A percentile compares a stretch with the other conserved stretches of the same genome.
These are phyloP conservation scores for Citrus glauca DNA, from an alignment of 345 rosid genomes.

Conservation along the genomic window DNA sequence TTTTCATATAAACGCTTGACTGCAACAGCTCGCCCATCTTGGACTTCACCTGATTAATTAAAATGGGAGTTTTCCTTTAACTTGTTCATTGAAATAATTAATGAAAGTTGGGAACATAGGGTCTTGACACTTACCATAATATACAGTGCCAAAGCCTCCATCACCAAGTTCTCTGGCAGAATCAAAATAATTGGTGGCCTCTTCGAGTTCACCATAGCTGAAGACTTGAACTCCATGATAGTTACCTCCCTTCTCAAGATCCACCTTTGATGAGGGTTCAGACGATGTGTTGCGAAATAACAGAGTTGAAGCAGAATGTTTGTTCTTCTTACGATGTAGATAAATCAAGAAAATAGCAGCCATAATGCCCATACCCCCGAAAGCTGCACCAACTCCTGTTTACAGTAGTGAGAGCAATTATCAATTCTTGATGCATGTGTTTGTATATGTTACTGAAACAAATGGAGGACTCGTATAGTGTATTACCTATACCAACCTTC, in stretches of 20 bases:
- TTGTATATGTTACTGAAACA: background rate
- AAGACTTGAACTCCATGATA: slow-evolving; percentile 48
- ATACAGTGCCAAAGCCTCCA: slow-evolving; percentile 94
- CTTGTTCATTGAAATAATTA: background rate
- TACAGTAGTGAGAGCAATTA: background rate
- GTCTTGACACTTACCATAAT: slow-evolving; percentile 45
- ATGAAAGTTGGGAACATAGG: background rate
- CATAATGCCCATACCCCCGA: slow-evolving; percentile 18
- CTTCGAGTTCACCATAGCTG: slow-evolving; percentile 59
- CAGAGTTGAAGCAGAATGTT: slow-evolving; percentile 24
- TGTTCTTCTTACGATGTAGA: slow-evolving; percentile 26
- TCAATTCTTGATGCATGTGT: background rate
- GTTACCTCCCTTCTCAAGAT: slow-evolving; percentile 42
- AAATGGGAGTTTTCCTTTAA: background rate
- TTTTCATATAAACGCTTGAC: slow-evolving; percentile 81
- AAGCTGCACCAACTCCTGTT: slow-evolving; percentile 26
- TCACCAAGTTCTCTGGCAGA: slow-evolving; percentile 72
- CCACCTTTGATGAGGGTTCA: slow-evolving; percentile 33
- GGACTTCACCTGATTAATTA: slow-evolving; percentile 48
- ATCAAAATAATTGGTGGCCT: slow-evolving; percentile 73
- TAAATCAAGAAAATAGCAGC: slow-evolving; percentile 9
- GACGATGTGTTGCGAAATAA: slow-evolving; percentile 38
- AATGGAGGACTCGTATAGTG: background rate
- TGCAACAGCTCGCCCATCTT: slow-evolving; percentile 77
- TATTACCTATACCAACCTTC: background rate